These are phyloP conservation scores for Bryopsis sp. DNA, from an alignment of 139 green algal species.

Conservation along the genomic window DNA sequence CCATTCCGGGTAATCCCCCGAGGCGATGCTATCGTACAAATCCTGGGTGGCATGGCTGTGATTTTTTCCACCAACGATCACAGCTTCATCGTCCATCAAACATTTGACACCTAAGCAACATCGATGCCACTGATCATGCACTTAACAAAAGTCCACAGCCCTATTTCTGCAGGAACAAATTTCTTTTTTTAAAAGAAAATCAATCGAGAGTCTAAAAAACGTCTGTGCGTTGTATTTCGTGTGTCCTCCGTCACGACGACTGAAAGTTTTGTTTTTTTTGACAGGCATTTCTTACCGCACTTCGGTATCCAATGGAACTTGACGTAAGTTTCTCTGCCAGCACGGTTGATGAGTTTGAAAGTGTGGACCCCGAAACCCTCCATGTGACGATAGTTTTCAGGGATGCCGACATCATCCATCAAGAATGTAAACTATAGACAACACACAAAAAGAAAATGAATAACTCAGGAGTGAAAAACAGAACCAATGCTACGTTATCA, in stretches of 20 bases:
- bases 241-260: no score
- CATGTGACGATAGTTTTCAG: slow-evolving; percentile 88
- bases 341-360: slow-evolving; percentile 77
- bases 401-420: slow-evolving; percentile 84
- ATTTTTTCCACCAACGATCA: slow-evolving; percentile 80
- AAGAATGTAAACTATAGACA: slow-evolving; percentile 80
- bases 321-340: slow-evolving; percentile 74
- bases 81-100: slow-evolving; percentile 84
- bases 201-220: no score
- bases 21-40: slow-evolving; percentile 83
- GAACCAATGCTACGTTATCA: not conserved
- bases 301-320: slow-evolving; percentile 98
- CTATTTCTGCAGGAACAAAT: no score
- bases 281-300: slow-evolving; percentile 37
- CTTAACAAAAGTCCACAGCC: not conserved
- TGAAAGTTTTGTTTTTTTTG: no score
- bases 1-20: slow-evolving; percentile 93
- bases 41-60: slow-evolving; percentile 93
- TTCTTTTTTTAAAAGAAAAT: no score
- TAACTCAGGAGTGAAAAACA: not conserved
- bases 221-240: no score
- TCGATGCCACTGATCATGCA: no score
- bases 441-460: not conserved
- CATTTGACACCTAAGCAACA: slow-evolving; percentile 57
- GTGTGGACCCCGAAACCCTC: slow-evolving; percentile 95